Conservation (phyloP, 805 yeast species). For the Cyberlindnera euphorbiiphila region DNA sequence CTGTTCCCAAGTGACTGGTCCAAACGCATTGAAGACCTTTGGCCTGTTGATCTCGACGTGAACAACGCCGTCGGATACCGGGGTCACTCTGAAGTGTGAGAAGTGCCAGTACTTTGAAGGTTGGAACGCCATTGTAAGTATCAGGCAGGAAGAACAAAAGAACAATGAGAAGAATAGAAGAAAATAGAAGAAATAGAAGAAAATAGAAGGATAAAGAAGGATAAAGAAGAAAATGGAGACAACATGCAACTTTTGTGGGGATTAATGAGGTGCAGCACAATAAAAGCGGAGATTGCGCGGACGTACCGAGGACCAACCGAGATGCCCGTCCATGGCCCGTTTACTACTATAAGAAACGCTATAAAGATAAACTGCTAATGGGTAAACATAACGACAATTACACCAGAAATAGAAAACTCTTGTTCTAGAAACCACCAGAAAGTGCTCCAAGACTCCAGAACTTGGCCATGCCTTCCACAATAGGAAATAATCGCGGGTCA, state of each 20-base stretch:
- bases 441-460: neutral
- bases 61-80: slow-evolving; percentile 33
- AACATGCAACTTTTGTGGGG: too few relatives aligned
- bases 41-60: slow-evolving; percentile 65
- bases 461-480: neutral
- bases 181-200: neutral
- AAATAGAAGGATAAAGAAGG: too few relatives aligned
- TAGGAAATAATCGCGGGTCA: slow-evolving; percentile 1
- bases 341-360: too few relatives aligned
- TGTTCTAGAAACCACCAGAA: neutral
- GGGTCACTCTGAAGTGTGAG: slow-evolving; percentile 20
- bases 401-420: neutral
- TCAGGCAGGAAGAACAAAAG: too few relatives aligned
- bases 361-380: neutral
- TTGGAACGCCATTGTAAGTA: slow-evolving; percentile 1
- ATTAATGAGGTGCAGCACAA: too few relatives aligned
- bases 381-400: neutral
- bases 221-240: too few relatives aligned
- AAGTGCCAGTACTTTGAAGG: slow-evolving; percentile 6
- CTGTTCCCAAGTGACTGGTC: slow-evolving; percentile 52
- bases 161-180: too few relatives aligned
- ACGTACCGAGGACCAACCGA: too few relatives aligned
- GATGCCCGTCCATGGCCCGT: too few relatives aligned
- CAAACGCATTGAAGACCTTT: slow-evolving; percentile 53
- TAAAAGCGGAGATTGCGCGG: too few relatives aligned